Base-by-base conservation (phyloP, 345 rosid genomes). In the Sonneratia alba region DNA sequence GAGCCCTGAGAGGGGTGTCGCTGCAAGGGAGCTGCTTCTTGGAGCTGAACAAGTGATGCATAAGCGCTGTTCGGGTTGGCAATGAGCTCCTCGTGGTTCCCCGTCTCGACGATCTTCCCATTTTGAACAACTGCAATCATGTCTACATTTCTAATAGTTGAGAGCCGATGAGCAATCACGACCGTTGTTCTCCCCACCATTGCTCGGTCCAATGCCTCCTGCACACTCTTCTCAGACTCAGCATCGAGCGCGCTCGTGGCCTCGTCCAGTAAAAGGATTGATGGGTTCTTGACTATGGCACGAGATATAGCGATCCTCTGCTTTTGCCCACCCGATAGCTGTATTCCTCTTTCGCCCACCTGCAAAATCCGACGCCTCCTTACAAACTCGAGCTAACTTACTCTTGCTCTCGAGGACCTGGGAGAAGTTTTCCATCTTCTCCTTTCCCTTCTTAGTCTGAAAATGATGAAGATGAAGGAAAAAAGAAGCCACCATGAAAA, bases 321-420 rank as follows among this genome's bases (percentile, higher is more conserved):
- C 80, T 95, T 95, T 79, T 95, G 99, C 68, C 99, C 99, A 8
- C 99, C 99, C 0, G 97, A 95, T 68, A 95, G 77, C 65, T 92
- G 97, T 69, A 95, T 80, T 59, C 99, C 97, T 78, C 97, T 87
- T 76, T 95, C 99, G 36, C 99, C 97, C 15, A 95, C 99, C 93
- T 93, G 76, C 68, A 70, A 36, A 59, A 61, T 36, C 27, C 63
- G 65, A 16, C 12, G 53, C 27, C 64, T 22, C 40, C 51, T 73
- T 42, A 27, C 59, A 73, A 53, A 12, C 1, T 12, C 38, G 48
- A 68, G 48, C 22, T 16, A 3, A 36, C 13, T 27, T 27, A 27
- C 32, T 27, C 32, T 27, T 27, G 32, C 32, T 27, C 9, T 40
- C 9, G 43, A 40, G 43, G 43, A 40, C 5, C 43, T 40, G 43